These are phyloP conservation scores for Trametes versicolor DNA, from an alignment of 1,284 basidiomycete species.

Conservation along the genomic window DNA sequence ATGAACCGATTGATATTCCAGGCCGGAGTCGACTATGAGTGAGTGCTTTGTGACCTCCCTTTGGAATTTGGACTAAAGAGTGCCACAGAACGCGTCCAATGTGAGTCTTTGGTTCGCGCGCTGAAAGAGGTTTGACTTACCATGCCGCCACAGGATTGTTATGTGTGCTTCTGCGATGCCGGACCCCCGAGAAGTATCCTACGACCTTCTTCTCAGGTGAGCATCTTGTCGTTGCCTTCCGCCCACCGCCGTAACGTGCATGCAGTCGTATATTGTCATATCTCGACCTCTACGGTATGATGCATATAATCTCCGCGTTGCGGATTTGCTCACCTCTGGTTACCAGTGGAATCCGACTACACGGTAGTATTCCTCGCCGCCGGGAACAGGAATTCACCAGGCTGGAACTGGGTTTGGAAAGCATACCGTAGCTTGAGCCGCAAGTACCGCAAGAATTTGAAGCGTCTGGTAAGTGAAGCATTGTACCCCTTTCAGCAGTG, in stretches of 20 bases:
- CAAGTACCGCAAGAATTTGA: constrained; percentile 90
- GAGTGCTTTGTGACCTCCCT: constrained; percentile 36
- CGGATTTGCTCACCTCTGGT: constrained; percentile 15
- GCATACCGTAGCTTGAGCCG: constrained; percentile 83
- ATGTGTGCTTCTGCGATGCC: constrained; percentile 84
- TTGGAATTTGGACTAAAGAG: constrained; percentile 1
- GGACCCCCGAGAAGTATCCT: constrained; percentile 78
- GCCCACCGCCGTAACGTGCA: constrained; percentile 1
- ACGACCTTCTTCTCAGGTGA: constrained; percentile 80
- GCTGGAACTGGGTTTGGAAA: constrained; percentile 93
- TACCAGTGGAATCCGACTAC: constrained; percentile 86
- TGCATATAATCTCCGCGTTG: not conserved
- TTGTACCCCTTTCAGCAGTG: not conserved
- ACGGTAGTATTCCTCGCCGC: constrained; percentile 88
- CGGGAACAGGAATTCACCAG: constrained; percentile 77
- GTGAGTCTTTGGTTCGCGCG: constrained; percentile 54
- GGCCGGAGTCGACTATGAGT: constrained; percentile 90
- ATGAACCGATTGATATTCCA: constrained; percentile 83
- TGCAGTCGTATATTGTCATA: constrained; percentile 77
- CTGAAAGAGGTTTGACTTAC: not conserved
- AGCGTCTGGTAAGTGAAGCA: constrained; percentile 67
- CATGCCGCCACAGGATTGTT: constrained; percentile 66
- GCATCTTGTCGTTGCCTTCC: constrained; percentile 44
- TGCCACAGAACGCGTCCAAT: constrained; percentile 79
- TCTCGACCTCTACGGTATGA: constrained; percentile 79